Evolutionary conservation across 108 stramenopile genomes (phyloP).

Genomic region (Pseudonitzschia pungens): DNA sequence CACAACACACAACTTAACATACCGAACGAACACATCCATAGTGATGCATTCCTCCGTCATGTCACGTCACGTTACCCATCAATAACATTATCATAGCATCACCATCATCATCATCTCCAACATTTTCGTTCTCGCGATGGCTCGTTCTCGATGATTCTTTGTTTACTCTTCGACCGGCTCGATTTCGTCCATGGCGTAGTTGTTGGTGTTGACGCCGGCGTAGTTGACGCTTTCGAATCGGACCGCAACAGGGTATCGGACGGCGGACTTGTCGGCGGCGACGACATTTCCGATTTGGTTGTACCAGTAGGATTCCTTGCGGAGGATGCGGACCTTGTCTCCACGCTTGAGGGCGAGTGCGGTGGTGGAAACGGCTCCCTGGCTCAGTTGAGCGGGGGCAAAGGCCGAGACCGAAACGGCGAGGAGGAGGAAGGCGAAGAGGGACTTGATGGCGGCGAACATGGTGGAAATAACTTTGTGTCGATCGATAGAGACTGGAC

Average conservation of each 20-base stretch:
- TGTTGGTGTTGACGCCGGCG: conserved; percentile 27
- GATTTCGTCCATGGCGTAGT: conserved; percentile 23
- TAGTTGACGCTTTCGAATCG: conserved; percentile 30
- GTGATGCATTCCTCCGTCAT: too few relatives aligned
- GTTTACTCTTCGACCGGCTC: conserved; percentile 13
- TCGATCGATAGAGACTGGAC: not conserved
- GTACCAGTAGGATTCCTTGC: conserved; percentile 33
- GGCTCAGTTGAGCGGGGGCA: not conserved
- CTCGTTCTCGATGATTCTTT: not conserved
- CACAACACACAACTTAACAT: too few relatives aligned
- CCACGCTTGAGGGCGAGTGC: conserved; percentile 22
- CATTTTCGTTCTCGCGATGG: too few relatives aligned
- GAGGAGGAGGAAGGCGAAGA: not conserved
- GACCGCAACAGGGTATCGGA: conserved; percentile 25
- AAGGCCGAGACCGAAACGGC: not conserved
- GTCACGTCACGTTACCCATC: too few relatives aligned
- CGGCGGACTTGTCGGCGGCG: conserved; percentile 13
- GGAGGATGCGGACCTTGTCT: conserved; percentile 17
- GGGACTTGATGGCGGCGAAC: not conserved
- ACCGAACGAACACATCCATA: too few relatives aligned
- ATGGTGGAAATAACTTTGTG: not conserved
- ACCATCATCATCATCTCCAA: too few relatives aligned
- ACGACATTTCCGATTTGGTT: conserved; percentile 25
- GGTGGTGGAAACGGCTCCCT: not conserved
- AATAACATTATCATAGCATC: too few relatives aligned